phyloP scores from a whole-genome alignment of 352 stramenopile species.

The Phytophthora fragariaefolia region DNA sequence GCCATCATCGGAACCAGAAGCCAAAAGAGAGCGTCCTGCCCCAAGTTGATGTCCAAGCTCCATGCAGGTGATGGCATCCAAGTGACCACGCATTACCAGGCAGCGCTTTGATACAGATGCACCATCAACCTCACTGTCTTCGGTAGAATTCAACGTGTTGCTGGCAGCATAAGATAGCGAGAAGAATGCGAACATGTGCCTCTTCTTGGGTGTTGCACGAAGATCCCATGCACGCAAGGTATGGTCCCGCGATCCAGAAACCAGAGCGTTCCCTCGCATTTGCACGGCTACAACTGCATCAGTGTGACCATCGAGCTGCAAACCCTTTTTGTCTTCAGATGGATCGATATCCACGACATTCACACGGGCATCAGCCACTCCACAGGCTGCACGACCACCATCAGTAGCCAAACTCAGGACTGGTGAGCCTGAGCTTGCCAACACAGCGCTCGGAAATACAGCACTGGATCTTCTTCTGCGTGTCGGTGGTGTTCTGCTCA shows the following conservation, averaged over 20 bases:
- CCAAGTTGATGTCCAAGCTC: slow-evolving; percentile 79
- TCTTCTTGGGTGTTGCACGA: slow-evolving; percentile 59
- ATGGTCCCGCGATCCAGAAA: slow-evolving; percentile 76
- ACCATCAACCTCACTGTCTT: slow-evolving; percentile 56
- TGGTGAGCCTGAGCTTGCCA: slow-evolving; percentile 38
- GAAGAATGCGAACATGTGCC: slow-evolving; percentile 74
- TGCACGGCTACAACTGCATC: slow-evolving; percentile 64
- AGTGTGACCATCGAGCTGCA: slow-evolving; percentile 63
- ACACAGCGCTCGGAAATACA: slow-evolving; percentile 29
- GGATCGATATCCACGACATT: slow-evolving; percentile 50
- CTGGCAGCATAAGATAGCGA: slow-evolving; percentile 29
- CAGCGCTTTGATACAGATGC: slow-evolving; percentile 65
- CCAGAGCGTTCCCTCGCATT: slow-evolving; percentile 62
- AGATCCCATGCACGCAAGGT: slow-evolving; percentile 82
- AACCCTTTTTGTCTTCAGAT: slow-evolving; percentile 35
- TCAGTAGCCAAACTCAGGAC: slow-evolving; percentile 66
- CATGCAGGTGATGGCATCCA: slow-evolving; percentile 64
- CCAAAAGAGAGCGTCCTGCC: slow-evolving; percentile 60
- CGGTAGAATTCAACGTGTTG: slow-evolving; percentile 17
- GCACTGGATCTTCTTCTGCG: slow-evolving; percentile 34
- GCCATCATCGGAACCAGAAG: slow-evolving; percentile 70
- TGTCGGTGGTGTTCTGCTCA: slow-evolving; percentile 33
- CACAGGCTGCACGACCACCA: slow-evolving; percentile 58
- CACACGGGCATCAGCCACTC: slow-evolving; percentile 47
- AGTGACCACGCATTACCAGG: slow-evolving; percentile 71